These are phyloP conservation scores for Pseudohyphozyma bogoriensis DNA, from an alignment of 768 basidiomycete genomes.

Conservation along the genomic window DNA sequence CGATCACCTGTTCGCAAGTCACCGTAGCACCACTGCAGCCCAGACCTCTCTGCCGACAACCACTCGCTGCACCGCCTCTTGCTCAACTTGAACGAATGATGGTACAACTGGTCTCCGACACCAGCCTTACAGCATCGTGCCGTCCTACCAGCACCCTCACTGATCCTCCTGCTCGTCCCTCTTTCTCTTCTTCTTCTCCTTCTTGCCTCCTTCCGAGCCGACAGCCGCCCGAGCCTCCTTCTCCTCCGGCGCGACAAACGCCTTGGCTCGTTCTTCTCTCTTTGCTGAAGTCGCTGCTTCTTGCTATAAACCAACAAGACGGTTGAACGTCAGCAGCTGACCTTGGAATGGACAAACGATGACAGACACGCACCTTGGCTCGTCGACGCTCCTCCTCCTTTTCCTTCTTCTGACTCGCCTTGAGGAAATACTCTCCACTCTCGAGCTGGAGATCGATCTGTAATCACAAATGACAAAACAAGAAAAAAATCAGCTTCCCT, in stretches of 20 bases:
- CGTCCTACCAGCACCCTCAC: not conserved
- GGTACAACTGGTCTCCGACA: no score
- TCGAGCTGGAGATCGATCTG: constrained; percentile 89
- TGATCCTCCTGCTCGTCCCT: constrained; percentile 36
- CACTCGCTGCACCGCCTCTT: no score
- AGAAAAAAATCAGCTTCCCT: not conserved
- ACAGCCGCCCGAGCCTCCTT: constrained; percentile 48
- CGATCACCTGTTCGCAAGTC: no score
- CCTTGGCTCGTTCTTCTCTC: constrained; percentile 71
- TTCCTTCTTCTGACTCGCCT: constrained; percentile 71
- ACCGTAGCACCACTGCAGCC: no score
- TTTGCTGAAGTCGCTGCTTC: constrained; percentile 58
- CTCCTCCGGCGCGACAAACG: constrained; percentile 80
- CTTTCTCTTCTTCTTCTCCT: constrained; percentile 46
- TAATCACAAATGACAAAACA: not conserved
- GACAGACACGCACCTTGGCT: constrained; percentile 54
- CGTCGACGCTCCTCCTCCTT: constrained; percentile 60
- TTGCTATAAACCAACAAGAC: constrained; percentile 50
- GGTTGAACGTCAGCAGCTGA: not conserved
- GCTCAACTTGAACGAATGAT: no score
- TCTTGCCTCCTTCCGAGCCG: constrained; percentile 55
- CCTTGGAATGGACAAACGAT: constrained; percentile 2
- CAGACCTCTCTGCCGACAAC: no score
- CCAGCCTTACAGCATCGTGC: no score
- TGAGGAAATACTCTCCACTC: constrained; percentile 97